These are phyloP conservation scores for Eucalyptus coolabah DNA, from an alignment of 345 rosid species.

Conservation along the genomic window DNA sequence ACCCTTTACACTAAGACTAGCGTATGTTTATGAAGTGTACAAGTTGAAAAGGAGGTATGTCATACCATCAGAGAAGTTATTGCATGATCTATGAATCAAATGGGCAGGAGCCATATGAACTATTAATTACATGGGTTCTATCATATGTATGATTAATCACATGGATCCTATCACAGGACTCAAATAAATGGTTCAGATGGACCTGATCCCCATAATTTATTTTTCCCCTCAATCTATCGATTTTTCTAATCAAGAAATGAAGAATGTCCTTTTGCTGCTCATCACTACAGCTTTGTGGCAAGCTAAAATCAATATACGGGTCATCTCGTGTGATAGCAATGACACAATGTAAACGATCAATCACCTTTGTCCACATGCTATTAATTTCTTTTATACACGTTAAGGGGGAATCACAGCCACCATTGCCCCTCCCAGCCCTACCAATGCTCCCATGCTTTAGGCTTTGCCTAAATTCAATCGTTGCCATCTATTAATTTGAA, in stretches of 20 bases:
- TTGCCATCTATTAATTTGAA: not conserved
- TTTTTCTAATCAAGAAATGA: too few relatives aligned
- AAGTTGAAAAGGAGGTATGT: not conserved
- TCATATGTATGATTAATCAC: not conserved
- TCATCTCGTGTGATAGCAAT: accelerated
- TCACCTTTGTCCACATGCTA: accelerated
- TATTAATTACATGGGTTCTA: not conserved
- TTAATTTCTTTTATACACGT: accelerated
- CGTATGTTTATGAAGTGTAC: not conserved
- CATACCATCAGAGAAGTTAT: not conserved
- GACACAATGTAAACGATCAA: accelerated
- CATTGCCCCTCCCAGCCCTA: not conserved
- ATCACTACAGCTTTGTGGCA: too few relatives aligned
- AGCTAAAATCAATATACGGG: accelerated
- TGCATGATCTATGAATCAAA: not conserved
- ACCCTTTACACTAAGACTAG: not conserved
- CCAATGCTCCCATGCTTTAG: not conserved
- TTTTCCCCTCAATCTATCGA: too few relatives aligned
- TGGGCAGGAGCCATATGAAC: not conserved
- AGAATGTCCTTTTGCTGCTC: too few relatives aligned
- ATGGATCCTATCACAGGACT: accelerated
- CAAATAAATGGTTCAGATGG: not conserved
- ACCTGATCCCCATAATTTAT: not conserved
- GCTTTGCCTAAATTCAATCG: not conserved
- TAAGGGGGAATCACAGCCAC: not conserved